phyloP scores from a whole-genome alignment of 2,329 filamentous ascomycete species.

The Teratosphaeriaceae sp. region DNA sequence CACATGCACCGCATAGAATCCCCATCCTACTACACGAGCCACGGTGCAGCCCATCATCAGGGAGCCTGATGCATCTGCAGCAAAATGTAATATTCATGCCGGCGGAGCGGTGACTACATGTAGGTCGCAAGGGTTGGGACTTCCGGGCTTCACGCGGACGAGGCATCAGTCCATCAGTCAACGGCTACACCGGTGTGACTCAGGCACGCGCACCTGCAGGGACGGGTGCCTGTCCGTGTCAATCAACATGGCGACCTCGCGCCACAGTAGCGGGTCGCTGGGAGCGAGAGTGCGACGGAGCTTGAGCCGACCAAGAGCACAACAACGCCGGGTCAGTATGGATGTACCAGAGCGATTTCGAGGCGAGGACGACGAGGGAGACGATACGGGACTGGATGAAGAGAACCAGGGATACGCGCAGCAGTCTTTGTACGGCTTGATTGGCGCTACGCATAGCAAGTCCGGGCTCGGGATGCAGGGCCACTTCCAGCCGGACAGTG shows the following conservation, averaged over 20 bases:
- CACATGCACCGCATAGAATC: too few relatives aligned
- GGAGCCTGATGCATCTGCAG: neutral
- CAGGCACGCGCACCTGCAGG: conserved; percentile 1
- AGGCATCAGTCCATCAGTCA: too few relatives aligned
- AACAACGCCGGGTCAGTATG: conserved; percentile 9
- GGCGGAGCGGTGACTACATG: too few relatives aligned
- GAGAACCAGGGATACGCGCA: conserved; percentile 63
- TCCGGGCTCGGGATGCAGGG: conserved; percentile 22
- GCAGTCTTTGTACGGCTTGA: conserved; percentile 88
- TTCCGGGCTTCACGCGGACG: neutral
- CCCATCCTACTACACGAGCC: too few relatives aligned
- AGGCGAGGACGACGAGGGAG: conserved; percentile 31
- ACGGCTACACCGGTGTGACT: conserved; percentile 1
- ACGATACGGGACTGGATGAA: conserved; percentile 54
- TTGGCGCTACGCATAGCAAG: conserved; percentile 59
- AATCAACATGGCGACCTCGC: neutral
- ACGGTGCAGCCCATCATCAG: neutral
- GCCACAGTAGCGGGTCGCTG: neutral
- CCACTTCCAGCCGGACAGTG: conserved; percentile 76
- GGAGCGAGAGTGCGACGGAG: neutral
- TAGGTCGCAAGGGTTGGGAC: too few relatives aligned
- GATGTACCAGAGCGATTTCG: conserved; percentile 20
- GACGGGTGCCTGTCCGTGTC: neutral
- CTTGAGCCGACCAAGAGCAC: neutral
- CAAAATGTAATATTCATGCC: neutral